These are phyloP conservation scores for Pseudozyma thailandica DNA, from an alignment of 1,284 basidiomycete species.

Conservation along the genomic window DNA sequence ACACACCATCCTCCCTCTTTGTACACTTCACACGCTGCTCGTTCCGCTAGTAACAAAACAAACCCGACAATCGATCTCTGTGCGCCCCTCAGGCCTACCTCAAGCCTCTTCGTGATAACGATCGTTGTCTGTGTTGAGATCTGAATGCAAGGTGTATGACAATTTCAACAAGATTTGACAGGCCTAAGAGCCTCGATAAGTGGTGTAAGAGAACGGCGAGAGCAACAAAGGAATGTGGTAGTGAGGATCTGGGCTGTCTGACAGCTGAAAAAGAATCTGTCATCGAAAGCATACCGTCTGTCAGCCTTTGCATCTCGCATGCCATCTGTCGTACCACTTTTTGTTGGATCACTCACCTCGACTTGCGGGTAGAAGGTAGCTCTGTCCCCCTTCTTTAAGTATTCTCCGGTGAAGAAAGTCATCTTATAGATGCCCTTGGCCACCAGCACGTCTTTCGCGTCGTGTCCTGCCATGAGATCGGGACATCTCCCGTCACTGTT, in stretches of 20 bases:
- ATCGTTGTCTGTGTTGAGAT: neutral
- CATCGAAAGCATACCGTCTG: neutral
- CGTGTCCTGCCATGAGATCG: constrained; percentile 74
- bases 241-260: constrained; percentile 70
- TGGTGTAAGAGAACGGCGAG: constrained; percentile 90
- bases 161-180: neutral
- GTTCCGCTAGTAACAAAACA: too few species aligned
- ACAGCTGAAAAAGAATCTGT: constrained; percentile 57
- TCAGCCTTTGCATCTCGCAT: neutral
- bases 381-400: constrained; percentile 76
- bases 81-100: too few species aligned
- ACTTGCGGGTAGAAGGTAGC: constrained; percentile 87
- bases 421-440: constrained; percentile 79
- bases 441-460: constrained; percentile 68
- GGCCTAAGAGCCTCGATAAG: constrained; percentile 77
- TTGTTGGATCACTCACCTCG: constrained; percentile 78
- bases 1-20: too few species aligned
- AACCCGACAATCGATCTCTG: too few species aligned
- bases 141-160: neutral
- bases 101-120: too few species aligned
- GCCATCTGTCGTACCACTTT: too few species aligned
- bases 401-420: constrained; percentile 82
- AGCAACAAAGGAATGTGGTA: constrained; percentile 91
- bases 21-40: too few species aligned
- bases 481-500: constrained; percentile 84